Percentiles rank a stretch among this genome's conserved stretches.
Evolutionary conservation across 2,329 filamentous ascomycete genomes (phyloP).

Genomic region (Pseudocercospora fijiensis): DNA sequence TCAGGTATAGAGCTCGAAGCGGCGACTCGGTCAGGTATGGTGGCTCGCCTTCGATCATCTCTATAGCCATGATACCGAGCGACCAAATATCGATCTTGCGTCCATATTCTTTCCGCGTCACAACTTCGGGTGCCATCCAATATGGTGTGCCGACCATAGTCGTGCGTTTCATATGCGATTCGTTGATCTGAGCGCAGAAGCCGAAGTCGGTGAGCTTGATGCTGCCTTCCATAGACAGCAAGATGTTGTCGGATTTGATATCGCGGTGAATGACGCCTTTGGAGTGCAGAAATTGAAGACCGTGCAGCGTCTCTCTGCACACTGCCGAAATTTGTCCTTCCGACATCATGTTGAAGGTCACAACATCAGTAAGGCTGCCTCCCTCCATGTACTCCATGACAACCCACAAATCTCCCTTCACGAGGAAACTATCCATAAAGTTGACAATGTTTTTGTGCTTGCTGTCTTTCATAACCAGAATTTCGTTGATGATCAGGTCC

Average conservation of each 20-base stretch:
- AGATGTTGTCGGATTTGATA: constrained; percentile 98
- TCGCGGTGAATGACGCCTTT: constrained; percentile 98
- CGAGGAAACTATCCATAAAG: constrained; percentile 95
- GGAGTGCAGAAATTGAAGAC: constrained; percentile 90
- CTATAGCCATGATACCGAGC: constrained; percentile 97
- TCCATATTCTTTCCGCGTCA: constrained; percentile 95
- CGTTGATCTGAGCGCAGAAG: constrained; percentile 97
- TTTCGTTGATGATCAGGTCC: constrained; percentile 98
- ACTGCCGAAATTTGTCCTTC: constrained; percentile 96
- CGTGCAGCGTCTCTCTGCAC: constrained; percentile 87
- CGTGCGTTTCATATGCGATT: constrained; percentile 92
- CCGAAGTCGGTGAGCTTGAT: constrained; percentile 99
- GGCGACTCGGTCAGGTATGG: constrained; percentile 96
- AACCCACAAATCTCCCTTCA: constrained; percentile 90
- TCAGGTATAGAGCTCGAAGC: constrained; percentile 87
- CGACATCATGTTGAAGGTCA: constrained; percentile 99
- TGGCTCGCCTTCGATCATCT: constrained; percentile 99
- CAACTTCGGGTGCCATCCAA: constrained; percentile 99
- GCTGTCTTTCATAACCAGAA: constrained; percentile 98
- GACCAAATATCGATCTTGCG: constrained; percentile 99
- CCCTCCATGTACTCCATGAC: constrained; percentile 99
- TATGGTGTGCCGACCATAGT: constrained; percentile 99
- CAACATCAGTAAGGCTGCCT: constrained; percentile 93
- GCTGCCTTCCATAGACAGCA: constrained; percentile 88
- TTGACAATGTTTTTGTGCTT: constrained; percentile 99